Percentiles rank a stretch among this genome's conserved stretches.
These are phyloP conservation scores for Candida argentea DNA, from an alignment of 805 yeast species.

Conservation along the genomic window DNA sequence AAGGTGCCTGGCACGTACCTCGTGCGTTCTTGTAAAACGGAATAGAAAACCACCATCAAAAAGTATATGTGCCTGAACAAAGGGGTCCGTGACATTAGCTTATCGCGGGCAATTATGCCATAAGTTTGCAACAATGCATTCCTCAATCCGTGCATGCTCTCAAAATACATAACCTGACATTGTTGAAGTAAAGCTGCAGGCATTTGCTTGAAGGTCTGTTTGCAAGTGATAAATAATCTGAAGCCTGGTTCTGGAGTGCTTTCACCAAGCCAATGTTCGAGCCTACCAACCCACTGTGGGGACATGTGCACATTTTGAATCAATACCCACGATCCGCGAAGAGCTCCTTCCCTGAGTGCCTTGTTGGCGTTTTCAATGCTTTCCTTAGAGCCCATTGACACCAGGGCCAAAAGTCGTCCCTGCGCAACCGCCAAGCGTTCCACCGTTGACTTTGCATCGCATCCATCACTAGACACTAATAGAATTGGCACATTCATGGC, in stretches of 20 bases:
- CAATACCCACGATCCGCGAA: conserved; percentile 58
- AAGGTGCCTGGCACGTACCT: conserved; percentile 59
- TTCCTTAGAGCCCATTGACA: conserved; percentile 72
- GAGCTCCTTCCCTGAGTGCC: conserved; percentile 37
- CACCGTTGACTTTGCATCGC: conserved; percentile 55
- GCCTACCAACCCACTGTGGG: conserved; percentile 44
- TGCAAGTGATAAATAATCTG: conserved; percentile 59
- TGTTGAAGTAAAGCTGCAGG: conserved; percentile 48
- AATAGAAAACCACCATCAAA: conserved; percentile 61
- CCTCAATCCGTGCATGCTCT: conserved; percentile 53
- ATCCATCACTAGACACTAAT: conserved; percentile 49
- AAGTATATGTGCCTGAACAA: conserved; percentile 42
- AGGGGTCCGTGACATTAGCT: conserved; percentile 17
- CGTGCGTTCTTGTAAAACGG: conserved; percentile 47
- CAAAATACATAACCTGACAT: conserved; percentile 50
- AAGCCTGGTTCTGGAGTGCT: conserved; percentile 22
- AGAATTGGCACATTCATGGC: conserved; percentile 29
- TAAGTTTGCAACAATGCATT: conserved; percentile 32
- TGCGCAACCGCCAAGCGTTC: conserved; percentile 28
- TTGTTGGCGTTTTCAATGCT: conserved; percentile 46
- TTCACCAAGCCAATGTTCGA: conserved; percentile 38
- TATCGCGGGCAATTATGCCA: conserved; percentile 10
- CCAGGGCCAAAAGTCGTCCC: conserved; percentile 21
- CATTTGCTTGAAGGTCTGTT: conserved; percentile 30
- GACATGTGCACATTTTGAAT: conserved; percentile 79